Conservation (phyloP, 2,329 filamentous ascomycete species). For the Stylonectria norvegica region DNA sequence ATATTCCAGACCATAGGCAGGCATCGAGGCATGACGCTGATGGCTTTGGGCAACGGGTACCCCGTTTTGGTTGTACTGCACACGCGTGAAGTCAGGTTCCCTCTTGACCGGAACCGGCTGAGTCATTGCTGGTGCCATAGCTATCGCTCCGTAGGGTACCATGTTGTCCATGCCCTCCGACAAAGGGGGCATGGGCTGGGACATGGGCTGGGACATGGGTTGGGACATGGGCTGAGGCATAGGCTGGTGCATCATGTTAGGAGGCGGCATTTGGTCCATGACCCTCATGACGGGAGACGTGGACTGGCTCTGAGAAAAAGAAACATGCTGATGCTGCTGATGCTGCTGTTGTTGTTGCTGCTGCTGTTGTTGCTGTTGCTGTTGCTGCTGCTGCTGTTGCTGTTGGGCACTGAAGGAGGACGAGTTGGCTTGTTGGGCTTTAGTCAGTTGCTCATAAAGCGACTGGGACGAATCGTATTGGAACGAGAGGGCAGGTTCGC, state of each 20-base stretch:
- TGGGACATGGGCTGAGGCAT: not conserved
- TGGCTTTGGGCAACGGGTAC: conserved; percentile 79
- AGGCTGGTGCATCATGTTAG: conserved; percentile 63
- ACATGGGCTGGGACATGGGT: conserved; percentile 13
- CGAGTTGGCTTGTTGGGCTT: conserved; percentile 97
- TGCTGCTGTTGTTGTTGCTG: too few relatives aligned
- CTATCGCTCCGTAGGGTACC: conserved; percentile 65
- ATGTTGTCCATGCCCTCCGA: conserved; percentile 68
- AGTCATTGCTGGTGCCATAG: conserved; percentile 65
- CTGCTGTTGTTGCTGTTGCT: too few relatives aligned
- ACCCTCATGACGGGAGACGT: conserved; percentile 86
- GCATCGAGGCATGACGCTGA: conserved; percentile 97
- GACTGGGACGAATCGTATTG: conserved; percentile 99
- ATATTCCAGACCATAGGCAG: conserved; percentile 90
- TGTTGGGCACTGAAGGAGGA: conserved; percentile 90
- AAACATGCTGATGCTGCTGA: too few relatives aligned
- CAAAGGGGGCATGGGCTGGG: conserved; percentile 54
- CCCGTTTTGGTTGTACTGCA: conserved; percentile 90
- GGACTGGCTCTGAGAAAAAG: conserved; percentile 72
- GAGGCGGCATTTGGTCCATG: conserved; percentile 91
- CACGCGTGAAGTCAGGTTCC: conserved; percentile 76
- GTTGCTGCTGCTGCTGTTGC: too few relatives aligned
- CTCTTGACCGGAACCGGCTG: conserved; percentile 74
- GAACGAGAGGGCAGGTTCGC: conserved; percentile 95
- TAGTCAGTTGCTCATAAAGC: conserved; percentile 98